Percentiles rank a stretch among this genome's conserved stretches.
phyloP scores from a whole-genome alignment of 768 basidiomycete genomes.

The Mycena chlorophos region DNA sequence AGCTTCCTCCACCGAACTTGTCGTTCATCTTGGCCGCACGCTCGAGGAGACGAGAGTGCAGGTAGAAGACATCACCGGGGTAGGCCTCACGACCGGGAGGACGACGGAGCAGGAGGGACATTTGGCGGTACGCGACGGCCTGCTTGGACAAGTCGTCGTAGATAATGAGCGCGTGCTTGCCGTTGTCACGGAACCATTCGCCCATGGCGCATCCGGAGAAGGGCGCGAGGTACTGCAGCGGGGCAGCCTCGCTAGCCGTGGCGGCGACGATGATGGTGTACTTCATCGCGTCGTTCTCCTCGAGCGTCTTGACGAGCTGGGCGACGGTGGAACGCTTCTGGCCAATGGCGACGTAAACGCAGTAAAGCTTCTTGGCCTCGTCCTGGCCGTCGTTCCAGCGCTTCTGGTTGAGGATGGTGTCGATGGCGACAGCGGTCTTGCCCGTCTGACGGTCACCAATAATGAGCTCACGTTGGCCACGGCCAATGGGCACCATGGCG shows the following conservation, averaged over 20 bases:
- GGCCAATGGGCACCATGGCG: conserved; percentile 99
- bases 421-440: conserved; percentile 98
- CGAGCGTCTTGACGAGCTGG: conserved; percentile 98
- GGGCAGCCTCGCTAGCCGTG: conserved; percentile 98
- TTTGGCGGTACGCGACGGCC: conserved; percentile 99
- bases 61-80: conserved; percentile 99
- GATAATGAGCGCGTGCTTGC: conserved; percentile 99
- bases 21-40: conserved; percentile 99
- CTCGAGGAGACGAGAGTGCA: conserved; percentile 99
- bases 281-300: conserved; percentile 99
- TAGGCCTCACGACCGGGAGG: conserved; percentile 99
- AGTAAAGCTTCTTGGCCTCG: conserved; percentile 98
- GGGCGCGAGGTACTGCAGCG: conserved; percentile 98
- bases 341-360: conserved; percentile 98
- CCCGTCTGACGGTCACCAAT: conserved; percentile 99
- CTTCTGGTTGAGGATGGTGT: conserved; percentile 99
- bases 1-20: conserved; percentile 96
- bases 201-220: conserved; percentile 99
- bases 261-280: conserved; percentile 99
- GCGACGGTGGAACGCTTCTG: conserved; percentile 99
- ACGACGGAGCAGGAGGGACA: conserved; percentile 99
- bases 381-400: conserved; percentile 98
- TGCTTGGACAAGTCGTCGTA: conserved; percentile 99
- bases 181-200: conserved; percentile 99
- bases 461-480: conserved; percentile 99